Evolutionary conservation across 2,329 filamentous ascomycete species (phyloP).

Genomic region (Pseudogymnoascus sp.): DNA sequence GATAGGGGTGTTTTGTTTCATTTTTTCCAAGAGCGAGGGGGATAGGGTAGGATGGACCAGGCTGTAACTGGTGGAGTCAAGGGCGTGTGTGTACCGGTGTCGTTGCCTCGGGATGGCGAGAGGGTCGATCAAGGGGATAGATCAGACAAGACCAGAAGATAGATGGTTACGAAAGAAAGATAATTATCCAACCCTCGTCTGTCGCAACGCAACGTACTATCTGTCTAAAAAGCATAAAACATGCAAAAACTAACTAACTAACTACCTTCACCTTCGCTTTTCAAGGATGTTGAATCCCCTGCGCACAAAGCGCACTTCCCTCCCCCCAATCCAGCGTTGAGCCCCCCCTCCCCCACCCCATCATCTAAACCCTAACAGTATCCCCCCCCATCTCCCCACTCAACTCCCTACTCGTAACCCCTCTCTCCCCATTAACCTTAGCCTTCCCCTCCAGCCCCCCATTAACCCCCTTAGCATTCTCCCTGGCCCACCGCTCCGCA

Average conservation of each 20-base stretch:
- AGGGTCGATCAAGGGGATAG: not conserved
- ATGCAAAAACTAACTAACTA: not conserved
- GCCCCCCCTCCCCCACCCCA: not conserved
- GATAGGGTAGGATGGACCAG: not conserved
- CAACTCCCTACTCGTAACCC: slow-evolving; percentile 45
- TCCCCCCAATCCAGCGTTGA: not conserved
- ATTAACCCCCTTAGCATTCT: slow-evolving; percentile 23
- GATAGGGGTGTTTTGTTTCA: not conserved
- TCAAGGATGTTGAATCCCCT: not conserved
- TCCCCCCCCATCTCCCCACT: slow-evolving; percentile 55
- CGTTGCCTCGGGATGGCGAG: not conserved
- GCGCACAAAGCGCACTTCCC: too few species aligned
- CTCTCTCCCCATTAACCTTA: slow-evolving; percentile 17
- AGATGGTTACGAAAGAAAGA: not conserved
- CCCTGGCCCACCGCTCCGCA: slow-evolving; percentile 29
- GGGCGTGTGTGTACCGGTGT: not conserved
- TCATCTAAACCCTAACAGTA: slow-evolving; percentile 29
- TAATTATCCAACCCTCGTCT: not conserved
- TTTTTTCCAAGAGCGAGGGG: not conserved
- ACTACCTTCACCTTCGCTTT: not conserved
- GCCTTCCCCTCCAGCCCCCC: slow-evolving; percentile 11
- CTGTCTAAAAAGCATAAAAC: not conserved
- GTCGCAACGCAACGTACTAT: not conserved
- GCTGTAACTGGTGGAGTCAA: not conserved
- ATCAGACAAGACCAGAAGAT: not conserved